Conservation (phyloP, 768 basidiomycete genomes). For the Rhodosporidiobolus sp. region DNA sequence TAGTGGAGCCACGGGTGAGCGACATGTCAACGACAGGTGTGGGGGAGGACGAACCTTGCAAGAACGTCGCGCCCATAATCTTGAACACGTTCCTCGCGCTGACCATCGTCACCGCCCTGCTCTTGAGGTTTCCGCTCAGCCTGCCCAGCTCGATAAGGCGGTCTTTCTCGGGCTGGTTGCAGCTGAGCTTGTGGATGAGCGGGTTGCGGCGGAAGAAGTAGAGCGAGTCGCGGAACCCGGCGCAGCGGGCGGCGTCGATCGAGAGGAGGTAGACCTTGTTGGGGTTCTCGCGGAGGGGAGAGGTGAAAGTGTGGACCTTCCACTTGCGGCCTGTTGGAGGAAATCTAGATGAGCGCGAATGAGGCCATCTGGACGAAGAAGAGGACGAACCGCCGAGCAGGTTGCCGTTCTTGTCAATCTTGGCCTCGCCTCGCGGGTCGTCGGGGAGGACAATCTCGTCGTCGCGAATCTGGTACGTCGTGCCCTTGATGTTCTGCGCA, state of each 20-base stretch:
- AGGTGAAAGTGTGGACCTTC: conserved; percentile 83
- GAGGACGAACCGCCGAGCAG: conserved; percentile 69
- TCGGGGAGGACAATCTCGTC: conserved; percentile 84
- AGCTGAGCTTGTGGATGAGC: conserved; percentile 83
- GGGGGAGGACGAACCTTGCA: conserved; percentile 61
- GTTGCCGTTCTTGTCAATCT: conserved; percentile 81
- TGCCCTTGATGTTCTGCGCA: conserved; percentile 59
- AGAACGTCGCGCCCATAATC: conserved; percentile 85
- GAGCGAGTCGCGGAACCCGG: conserved; percentile 94
- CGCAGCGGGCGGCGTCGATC: conserved; percentile 93
- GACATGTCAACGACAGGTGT: no score
- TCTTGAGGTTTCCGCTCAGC: conserved; percentile 80
- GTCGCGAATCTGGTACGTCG: conserved; percentile 72
- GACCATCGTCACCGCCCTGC: conserved; percentile 88
- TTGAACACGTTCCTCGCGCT: conserved; percentile 91
- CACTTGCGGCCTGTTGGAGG: conserved; percentile 67
- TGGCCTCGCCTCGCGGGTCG: conserved; percentile 81
- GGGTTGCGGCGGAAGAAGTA: conserved; percentile 94
- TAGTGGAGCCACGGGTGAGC: neutral
- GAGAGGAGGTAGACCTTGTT: conserved; percentile 88
- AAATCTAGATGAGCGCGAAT: neutral
- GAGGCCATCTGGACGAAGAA: conserved; percentile 7
- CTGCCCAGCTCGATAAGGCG: conserved; percentile 82
- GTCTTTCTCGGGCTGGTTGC: conserved; percentile 86
- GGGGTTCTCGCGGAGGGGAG: conserved; percentile 72